A percentile compares a stretch with the other conserved stretches of the same genome.
phyloP scores from a whole-genome alignment of 768 basidiomycete genomes.

The Hygrocybe punicea region DNA sequence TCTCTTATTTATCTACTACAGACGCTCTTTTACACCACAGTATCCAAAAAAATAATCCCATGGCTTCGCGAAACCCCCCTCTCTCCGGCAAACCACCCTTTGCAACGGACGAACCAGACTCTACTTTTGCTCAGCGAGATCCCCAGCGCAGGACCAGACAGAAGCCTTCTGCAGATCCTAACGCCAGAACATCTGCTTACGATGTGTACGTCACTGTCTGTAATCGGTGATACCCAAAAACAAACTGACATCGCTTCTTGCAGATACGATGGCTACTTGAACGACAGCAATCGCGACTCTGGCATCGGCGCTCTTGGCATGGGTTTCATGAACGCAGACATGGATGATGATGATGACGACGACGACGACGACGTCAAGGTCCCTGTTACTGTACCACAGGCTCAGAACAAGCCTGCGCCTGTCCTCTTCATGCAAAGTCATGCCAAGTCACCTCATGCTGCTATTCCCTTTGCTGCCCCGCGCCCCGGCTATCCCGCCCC shows the following conservation, averaged over 20 bases:
- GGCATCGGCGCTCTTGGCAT: constrained; percentile 54
- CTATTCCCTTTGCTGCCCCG: constrained; percentile 58
- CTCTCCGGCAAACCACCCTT: constrained; percentile 45
- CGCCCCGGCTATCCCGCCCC: constrained; percentile 72
- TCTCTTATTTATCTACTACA: constrained; percentile 6
- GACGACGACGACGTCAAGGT: constrained; percentile 31
- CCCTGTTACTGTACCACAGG: constrained; percentile 13
- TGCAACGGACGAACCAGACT: constrained; percentile 66
- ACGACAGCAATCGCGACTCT: constrained; percentile 39
- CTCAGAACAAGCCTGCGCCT: constrained; percentile 15
- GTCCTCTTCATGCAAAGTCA: not conserved
- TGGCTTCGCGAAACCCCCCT: constrained; percentile 6
- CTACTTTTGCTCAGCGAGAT: constrained; percentile 49
- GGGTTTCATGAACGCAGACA: constrained; percentile 43
- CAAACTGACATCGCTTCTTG: constrained; percentile 8
- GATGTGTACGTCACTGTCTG: constrained; percentile 53
- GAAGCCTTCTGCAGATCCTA: constrained; percentile 48
- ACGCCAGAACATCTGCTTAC: constrained; percentile 59
- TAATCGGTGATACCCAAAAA: constrained; percentile 5
- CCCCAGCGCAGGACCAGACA: constrained; percentile 44
- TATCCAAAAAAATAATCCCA: not conserved
- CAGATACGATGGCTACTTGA: constrained; percentile 65
- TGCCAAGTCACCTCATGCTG: constrained; percentile 26
- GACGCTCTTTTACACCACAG: constrained; percentile 2
- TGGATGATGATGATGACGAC: constrained; percentile 46